phyloP scores from a whole-genome alignment of 1,284 basidiomycete species.

The Peniophora sp. region DNA sequence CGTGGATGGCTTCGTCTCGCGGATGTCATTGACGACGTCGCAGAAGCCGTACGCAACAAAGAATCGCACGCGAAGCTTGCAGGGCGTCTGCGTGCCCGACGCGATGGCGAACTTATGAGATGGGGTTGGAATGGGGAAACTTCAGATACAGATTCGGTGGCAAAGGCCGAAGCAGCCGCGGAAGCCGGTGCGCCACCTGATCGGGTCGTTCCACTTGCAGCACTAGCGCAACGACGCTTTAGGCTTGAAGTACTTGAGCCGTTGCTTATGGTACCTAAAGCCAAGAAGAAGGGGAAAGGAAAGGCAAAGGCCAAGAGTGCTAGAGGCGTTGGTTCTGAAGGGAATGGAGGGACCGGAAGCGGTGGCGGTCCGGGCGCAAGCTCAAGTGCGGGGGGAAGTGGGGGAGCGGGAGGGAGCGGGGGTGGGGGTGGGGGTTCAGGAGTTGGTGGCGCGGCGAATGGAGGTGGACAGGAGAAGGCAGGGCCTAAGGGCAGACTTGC shows the following conservation, averaged over 20 bases:
- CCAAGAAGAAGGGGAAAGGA: slow-evolving; percentile 45
- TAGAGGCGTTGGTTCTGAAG: slow-evolving; percentile 19
- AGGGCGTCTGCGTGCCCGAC: slow-evolving; percentile 47
- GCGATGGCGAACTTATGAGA: slow-evolving; percentile 52
- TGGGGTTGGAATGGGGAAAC: slow-evolving; percentile 60
- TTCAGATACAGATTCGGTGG: slow-evolving; percentile 29
- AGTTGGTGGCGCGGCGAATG: not conserved
- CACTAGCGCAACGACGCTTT: slow-evolving; percentile 62
- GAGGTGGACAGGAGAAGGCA: slow-evolving; percentile 5
- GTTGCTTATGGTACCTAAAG: slow-evolving; percentile 55
- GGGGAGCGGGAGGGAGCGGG: too few species aligned
- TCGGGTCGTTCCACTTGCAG: slow-evolving; percentile 52
- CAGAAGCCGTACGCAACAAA: slow-evolving; percentile 40
- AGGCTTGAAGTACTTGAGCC: slow-evolving; percentile 65
- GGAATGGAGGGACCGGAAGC: too few species aligned
- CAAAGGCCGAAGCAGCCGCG: slow-evolving; percentile 55
- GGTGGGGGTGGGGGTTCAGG: too few species aligned
- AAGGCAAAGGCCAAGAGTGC: slow-evolving; percentile 13
- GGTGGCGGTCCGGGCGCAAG: too few species aligned
- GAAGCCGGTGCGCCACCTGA: slow-evolving; percentile 64
- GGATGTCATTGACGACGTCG: slow-evolving; percentile 58
- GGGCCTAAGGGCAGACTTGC: slow-evolving; percentile 59
- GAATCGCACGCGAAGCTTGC: slow-evolving; percentile 52
- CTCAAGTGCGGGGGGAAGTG: too few species aligned
- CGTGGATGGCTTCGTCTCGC: slow-evolving; percentile 63